Base-by-base conservation (phyloP, 345 rosid species). In the Odontarrhena argentea region DNA sequence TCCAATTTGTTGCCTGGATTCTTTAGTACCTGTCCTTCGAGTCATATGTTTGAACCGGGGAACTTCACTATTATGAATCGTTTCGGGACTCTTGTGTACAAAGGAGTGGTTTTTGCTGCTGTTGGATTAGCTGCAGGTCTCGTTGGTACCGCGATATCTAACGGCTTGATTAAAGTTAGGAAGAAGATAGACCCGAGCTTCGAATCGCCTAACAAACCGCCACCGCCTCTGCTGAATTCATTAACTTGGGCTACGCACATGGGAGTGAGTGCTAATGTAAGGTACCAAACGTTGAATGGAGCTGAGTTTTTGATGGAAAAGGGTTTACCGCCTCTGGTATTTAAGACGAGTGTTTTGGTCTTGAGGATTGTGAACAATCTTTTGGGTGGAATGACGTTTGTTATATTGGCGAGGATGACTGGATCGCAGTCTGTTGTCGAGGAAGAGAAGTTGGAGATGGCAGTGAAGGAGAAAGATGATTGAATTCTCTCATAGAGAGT, bases 31-130 rank as follows among this genome's bases (percentile, higher is more conserved):
- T 95, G 96, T 40, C 99, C 99, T 0, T 24, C 79, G 0, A 78
- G 96, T 64, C 93, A 95, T 79, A 89, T 95, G 99, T 95, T 95
- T 45, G 89, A 95, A 71, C 85, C 90, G 0, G 99, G 99, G 2
- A 67, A 80, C 32, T 95, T 65, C 48, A 63, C 78, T 2, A 12
- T 86, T 0, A 11, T 78, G 37, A 80, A 83, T 49, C 80, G 99
- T 15, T 70, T 87, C 0, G 98, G 99, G 10, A 95, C 99, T 12
- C 78, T 86, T 18, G 87, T 87, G 1, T 91, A 79, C 78, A 95
- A 95, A 72, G 99, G 99, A 2, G 28, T 84, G 2, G 83, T 95
- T 2, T 95, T 95, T 67, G 96, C 98, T 0, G 78, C 85, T 0
- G 99, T 95, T 0, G 64, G 99, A 1, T 86, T 95, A 26, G 93